A percentile compares a stretch with the other conserved stretches of the same genome.
Evolutionary conservation across 2,329 filamentous ascomycete species (phyloP).

Genomic region (Epichloe bromicola): DNA sequence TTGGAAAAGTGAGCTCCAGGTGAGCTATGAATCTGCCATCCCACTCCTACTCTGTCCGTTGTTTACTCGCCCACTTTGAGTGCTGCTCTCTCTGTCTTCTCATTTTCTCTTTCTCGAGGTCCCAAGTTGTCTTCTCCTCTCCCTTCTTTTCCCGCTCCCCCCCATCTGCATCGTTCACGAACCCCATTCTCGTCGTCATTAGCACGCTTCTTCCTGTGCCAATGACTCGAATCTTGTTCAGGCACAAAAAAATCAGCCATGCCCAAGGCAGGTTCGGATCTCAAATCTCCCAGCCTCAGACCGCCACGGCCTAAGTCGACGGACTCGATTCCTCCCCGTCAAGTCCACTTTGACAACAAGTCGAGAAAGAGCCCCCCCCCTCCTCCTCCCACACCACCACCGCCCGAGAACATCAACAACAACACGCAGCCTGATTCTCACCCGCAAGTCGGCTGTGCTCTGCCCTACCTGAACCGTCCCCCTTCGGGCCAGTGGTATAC

Average conservation of each 20-base stretch:
- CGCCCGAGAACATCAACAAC: not conserved
- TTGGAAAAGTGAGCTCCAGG: slow-evolving; percentile 5
- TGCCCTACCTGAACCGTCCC: slow-evolving; percentile 9
- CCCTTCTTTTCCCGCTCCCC: not conserved
- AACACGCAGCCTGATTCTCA: slow-evolving; percentile 6
- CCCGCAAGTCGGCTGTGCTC: slow-evolving; percentile 10
- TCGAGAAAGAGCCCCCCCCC: not conserved
- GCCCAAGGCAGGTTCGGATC: slow-evolving; percentile 13
- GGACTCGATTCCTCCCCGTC: slow-evolving; percentile 17
- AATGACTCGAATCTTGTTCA: not conserved
- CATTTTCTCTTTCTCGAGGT: not conserved
- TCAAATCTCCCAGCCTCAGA: slow-evolving; percentile 18
- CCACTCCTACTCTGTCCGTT: not conserved
- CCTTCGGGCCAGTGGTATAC: slow-evolving; percentile 20
- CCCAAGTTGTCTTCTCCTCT: not conserved
- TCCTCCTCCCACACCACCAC: not conserved
- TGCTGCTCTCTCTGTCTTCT: not conserved
- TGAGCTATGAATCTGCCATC: slow-evolving; percentile 3
- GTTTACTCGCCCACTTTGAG: not conserved
- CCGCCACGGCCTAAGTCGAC: slow-evolving; percentile 14
- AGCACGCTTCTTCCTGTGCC: not conserved
- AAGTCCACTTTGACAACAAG: slow-evolving; percentile 18
- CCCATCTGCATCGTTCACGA: not conserved
- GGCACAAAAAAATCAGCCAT: slow-evolving; percentile 10
- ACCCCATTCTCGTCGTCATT: not conserved